Evolutionary conservation across 768 basidiomycete species (phyloP), one percentile per base, ranked within the genome.

Genomic region (Asterophora parasitica): DNA sequence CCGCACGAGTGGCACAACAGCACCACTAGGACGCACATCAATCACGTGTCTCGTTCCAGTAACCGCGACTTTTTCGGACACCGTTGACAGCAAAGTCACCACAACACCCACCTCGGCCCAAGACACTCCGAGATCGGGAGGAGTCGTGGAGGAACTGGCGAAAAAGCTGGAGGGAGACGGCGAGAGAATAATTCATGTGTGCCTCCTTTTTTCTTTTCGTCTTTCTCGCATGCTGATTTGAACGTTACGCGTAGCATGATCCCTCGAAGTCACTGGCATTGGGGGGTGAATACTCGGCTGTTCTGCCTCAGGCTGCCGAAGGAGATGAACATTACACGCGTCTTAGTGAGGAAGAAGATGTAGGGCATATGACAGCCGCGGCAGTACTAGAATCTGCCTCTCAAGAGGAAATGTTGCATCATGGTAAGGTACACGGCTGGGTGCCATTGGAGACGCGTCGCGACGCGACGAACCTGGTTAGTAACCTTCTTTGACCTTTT

Each of bases 11-110:
- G 36, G 19, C 45, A 41, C 42, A 48, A 16, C 43, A 13, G 30
- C n/a, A 19, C n/a, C 7, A 23, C 42, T n/a, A 33, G 23, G 38
- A 45, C 42, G 8, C 30, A 12, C 50, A 45, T 39, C 28, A 15
- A 13, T 55, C 54, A 55, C 54, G 54, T 55, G 54, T 27, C 7
- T 27, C 9, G 37, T 11, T n/a, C 46, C 49, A 16, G 33, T 30
- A 30, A 50, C 40, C 50, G 43, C 45, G 50, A 49, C 33, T 52
- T 55, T 55, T 47, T 40, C 42, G 7, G 20, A 13, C 4, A 12
- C 30, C 31, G 45, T 37, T 43, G 39, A 42, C 44, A 55, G n/a
- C 28, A 19, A 33, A 35, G 35, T 26, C 30, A 40, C 41, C 41
- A 46, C 46, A 17, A 42, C 33, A 19, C 35, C 32, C 7, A 23